These are phyloP conservation scores for Podila horticola DNA, from an alignment of 192 early-diverging fungal species.

Conservation along the genomic window DNA sequence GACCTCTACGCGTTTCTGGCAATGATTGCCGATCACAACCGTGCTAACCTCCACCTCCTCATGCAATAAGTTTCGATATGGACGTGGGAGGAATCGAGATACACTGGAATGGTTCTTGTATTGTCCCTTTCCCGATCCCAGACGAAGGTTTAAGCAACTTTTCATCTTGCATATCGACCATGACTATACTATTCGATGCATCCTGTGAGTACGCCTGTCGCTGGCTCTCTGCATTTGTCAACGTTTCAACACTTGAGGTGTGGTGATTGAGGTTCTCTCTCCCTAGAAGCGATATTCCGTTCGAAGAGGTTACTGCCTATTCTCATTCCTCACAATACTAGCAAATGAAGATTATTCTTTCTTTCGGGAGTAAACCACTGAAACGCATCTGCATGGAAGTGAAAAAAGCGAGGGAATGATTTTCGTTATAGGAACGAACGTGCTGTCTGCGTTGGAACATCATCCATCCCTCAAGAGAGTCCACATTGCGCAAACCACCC, in stretches of 20 bases:
- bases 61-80: background rate
- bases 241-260: background rate
- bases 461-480: background rate
- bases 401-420: background rate
- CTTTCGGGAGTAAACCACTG: no score
- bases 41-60: background rate
- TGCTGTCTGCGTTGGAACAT: background rate
- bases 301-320: background rate
- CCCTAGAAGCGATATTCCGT: background rate
- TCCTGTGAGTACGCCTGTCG: no score
- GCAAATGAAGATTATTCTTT: background rate
- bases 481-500: background rate
- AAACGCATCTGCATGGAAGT: background rate
- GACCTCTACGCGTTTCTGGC: background rate
- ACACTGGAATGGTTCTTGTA: background rate
- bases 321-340: slow-evolving; percentile 3
- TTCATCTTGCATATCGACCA: no score
- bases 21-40: background rate
- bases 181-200: no score
- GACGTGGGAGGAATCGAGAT: background rate
- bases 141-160: no score
- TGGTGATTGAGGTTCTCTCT: slow-evolving; percentile 1
- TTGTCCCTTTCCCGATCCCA: no score
- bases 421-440: background rate
- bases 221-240: background rate